Percentiles rank a stretch among this genome's conserved stretches.
These are phyloP conservation scores for Pichia sp. DNA, from an alignment of 1,139 yeast species.

Conservation along the genomic window DNA sequence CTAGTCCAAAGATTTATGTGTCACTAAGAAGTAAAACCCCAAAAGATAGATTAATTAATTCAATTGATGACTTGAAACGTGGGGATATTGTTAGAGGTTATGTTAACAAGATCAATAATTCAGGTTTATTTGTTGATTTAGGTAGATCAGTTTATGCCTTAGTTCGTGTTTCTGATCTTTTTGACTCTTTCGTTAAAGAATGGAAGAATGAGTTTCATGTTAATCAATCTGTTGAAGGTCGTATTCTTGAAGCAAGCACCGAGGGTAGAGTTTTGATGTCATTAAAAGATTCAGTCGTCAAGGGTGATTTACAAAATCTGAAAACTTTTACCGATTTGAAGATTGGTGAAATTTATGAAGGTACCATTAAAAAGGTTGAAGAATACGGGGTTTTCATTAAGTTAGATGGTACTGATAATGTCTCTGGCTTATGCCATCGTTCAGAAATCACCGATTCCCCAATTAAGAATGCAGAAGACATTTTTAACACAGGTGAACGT, in stretches of 20 bases:
- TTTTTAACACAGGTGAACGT: constrained; percentile 83
- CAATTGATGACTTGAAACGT: constrained; percentile 50
- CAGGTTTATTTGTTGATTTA: constrained; percentile 74
- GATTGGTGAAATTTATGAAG: constrained; percentile 69
- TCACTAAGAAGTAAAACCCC: constrained; percentile 49
- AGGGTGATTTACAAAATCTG: constrained; percentile 53
- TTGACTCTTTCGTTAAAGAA: constrained; percentile 74
- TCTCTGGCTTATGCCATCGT: constrained; percentile 84
- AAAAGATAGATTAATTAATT: constrained; percentile 46
- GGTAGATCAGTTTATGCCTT: constrained; percentile 72
- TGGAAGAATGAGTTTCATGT: constrained; percentile 76
- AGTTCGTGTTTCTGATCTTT: constrained; percentile 73
- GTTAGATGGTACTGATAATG: constrained; percentile 64
- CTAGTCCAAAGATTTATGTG: constrained; percentile 60
- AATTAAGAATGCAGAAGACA: constrained; percentile 44
- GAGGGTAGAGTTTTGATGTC: constrained; percentile 69
- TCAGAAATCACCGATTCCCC: constrained; percentile 71
- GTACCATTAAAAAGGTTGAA: constrained; percentile 69
- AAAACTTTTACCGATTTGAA: constrained; percentile 59
- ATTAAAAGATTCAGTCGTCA: constrained; percentile 73
- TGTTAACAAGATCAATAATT: constrained; percentile 64
- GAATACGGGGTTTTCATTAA: constrained; percentile 89
- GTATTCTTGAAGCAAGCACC: constrained; percentile 55
- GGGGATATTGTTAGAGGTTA: constrained; percentile 78
- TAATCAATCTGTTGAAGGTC: constrained; percentile 72